Evolutionary conservation across 2,329 filamentous ascomycete genomes (phyloP).

Genomic region (Neopestalotiopsis rosae): DNA sequence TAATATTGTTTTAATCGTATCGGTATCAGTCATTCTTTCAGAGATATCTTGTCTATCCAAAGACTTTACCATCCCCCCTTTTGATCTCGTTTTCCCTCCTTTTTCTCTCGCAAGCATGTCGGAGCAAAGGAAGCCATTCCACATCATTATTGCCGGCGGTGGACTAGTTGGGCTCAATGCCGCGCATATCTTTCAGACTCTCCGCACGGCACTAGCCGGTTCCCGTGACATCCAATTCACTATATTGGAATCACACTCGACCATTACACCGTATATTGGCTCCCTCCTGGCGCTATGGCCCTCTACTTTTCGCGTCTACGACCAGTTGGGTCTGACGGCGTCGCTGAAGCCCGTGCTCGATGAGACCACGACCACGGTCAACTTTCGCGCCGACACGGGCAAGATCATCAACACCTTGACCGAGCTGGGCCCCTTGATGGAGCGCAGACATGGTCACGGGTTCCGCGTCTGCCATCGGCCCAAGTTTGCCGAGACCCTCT

Average conservation of each 20-base stretch:
- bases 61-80: not conserved
- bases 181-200: slow-evolving; percentile 12
- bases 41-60: not conserved
- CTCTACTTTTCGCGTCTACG: slow-evolving; percentile 12
- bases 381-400: slow-evolving; percentile 13
- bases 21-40: not conserved
- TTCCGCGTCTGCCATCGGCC: slow-evolving; percentile 11
- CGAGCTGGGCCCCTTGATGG: not conserved
- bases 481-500: slow-evolving; percentile 6
- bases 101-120: not conserved
- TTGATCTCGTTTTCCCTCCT: too few species aligned
- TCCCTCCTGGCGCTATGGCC: slow-evolving; percentile 8
- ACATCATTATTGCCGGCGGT: slow-evolving; percentile 16
- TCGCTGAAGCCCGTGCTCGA: not conserved
- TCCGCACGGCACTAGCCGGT: not conserved
- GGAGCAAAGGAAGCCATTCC: slow-evolving; percentile 9
- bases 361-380: not conserved
- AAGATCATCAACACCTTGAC: not conserved
- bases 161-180: slow-evolving; percentile 16
- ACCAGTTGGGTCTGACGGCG: slow-evolving; percentile 12
- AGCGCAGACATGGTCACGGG: slow-evolving; percentile 4
- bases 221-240: slow-evolving; percentile 4
- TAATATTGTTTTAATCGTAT: not conserved
- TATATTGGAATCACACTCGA: slow-evolving; percentile 10
- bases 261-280: slow-evolving; percentile 10